phyloP scores from a whole-genome alignment of 2,329 filamentous ascomycete species.

The Fusarium beomiforme region DNA sequence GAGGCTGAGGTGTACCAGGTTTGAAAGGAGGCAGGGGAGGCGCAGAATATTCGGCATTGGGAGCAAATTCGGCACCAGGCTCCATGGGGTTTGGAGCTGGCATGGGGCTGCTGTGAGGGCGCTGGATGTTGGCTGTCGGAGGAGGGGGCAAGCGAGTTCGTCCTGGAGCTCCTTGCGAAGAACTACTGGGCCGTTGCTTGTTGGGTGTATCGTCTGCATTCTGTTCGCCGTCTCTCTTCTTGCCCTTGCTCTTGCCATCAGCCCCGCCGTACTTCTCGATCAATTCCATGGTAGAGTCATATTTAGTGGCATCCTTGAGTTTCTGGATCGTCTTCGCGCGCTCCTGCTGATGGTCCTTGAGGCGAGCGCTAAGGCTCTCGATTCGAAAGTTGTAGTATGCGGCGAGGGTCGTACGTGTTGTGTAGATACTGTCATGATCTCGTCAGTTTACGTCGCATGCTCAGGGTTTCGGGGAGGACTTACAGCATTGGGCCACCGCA shows the following conservation, averaged over 20 bases:
- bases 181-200: constrained; percentile 18
- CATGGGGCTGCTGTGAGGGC: constrained; percentile 48
- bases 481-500: constrained; percentile 82
- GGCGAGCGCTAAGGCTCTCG: constrained; percentile 70
- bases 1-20: constrained; percentile 43
- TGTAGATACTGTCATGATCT: constrained; percentile 74
- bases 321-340: constrained; percentile 90
- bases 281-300: constrained; percentile 91
- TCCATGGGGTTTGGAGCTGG: constrained; percentile 47
- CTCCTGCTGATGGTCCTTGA: constrained; percentile 81
- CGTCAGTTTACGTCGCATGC: constrained; percentile 21
- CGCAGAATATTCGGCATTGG: constrained; percentile 64
- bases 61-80: constrained; percentile 74
- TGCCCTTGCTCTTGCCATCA: constrained; percentile 57
- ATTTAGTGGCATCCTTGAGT: constrained; percentile 93
- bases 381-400: constrained; percentile 85
- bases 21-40: constrained; percentile 53
- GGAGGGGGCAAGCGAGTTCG: constrained; percentile 66
- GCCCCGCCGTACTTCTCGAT: constrained; percentile 91
- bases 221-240: constrained; percentile 39
- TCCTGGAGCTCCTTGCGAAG: constrained; percentile 32
- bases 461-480: constrained; percentile 40
- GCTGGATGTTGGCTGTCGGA: constrained; percentile 70
- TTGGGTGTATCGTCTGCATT: constrained; percentile 22
- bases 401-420: constrained; percentile 72